These are phyloP conservation scores for Neotropicomus parvogracilis DNA, from an alignment of 1,284 basidiomycete species.

Conservation along the genomic window DNA sequence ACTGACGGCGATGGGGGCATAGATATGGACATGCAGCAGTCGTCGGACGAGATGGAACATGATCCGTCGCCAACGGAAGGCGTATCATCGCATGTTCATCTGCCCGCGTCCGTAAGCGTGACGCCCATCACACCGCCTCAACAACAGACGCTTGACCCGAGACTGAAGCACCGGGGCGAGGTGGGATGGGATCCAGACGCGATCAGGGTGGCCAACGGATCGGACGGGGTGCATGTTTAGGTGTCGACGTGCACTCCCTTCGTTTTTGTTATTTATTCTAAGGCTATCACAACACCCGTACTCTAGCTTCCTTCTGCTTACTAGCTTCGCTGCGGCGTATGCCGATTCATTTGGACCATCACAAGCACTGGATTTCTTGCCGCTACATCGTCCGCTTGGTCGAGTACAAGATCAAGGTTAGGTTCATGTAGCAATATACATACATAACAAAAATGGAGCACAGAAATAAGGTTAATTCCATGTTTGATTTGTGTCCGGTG, in stretches of 20 bases:
- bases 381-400: not conserved
- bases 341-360: not conserved
- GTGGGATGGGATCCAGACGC: conserved; percentile 29
- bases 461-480: not conserved
- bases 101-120: conserved; percentile 27
- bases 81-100: conserved; percentile 25
- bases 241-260: not conserved
- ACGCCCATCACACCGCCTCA: conserved; percentile 33
- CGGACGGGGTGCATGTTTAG: conserved; percentile 18
- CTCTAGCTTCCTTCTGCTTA: not conserved
- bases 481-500: not conserved
- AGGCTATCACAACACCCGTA: conserved; percentile 18
- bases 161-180: conserved; percentile 31
- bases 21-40: conserved; percentile 25
- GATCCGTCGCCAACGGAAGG: conserved; percentile 35
- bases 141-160: conserved; percentile 27
- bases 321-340: not conserved
- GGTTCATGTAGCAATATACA: conserved; percentile 5
- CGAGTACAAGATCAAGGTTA: not conserved
- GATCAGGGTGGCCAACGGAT: conserved; percentile 17
- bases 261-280: conserved; percentile 21
- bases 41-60: conserved; percentile 28
- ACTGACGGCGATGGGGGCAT: conserved; percentile 27
- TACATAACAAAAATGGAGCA: not conserved
- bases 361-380: not conserved